phyloP scores from a whole-genome alignment of 306 rosid species.

The Quercus agrifolia region DNA sequence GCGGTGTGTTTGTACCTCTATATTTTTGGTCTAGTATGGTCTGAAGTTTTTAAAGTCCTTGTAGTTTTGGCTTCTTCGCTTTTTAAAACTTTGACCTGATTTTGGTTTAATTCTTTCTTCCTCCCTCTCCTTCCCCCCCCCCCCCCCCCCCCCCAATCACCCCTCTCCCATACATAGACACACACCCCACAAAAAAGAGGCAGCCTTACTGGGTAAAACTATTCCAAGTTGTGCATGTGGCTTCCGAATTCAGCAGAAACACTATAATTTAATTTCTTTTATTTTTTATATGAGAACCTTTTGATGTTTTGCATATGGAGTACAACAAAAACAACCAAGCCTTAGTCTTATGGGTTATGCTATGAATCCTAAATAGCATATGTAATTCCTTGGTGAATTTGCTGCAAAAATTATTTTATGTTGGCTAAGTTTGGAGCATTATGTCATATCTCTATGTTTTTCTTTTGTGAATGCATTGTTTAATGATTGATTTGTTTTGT shows the following conservation, averaged over 20 bases:
- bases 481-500: no score
- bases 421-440: no score
- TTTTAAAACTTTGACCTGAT: constrained; percentile 2
- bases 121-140: neutral
- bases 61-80: neutral
- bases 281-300: neutral
- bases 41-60: constrained; percentile 6
- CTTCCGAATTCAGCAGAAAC: neutral
- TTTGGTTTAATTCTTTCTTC: neutral
- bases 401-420: neutral
- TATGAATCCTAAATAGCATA: no score
- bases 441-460: no score
- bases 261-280: neutral
- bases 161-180: no score
- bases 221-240: constrained; percentile 1
- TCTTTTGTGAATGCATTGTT: no score
- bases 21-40: constrained; percentile 1
- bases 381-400: neutral
- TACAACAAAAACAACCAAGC: no score
- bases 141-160: neutral
- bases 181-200: no score
- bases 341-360: no score
- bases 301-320: neutral
- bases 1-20: neutral
- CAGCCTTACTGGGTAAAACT: neutral